Evolutionary conservation across 2,329 filamentous ascomycete genomes (phyloP), one percentile per base, ranked within the genome.

Genomic region (Colletotrichum magnum): DNA sequence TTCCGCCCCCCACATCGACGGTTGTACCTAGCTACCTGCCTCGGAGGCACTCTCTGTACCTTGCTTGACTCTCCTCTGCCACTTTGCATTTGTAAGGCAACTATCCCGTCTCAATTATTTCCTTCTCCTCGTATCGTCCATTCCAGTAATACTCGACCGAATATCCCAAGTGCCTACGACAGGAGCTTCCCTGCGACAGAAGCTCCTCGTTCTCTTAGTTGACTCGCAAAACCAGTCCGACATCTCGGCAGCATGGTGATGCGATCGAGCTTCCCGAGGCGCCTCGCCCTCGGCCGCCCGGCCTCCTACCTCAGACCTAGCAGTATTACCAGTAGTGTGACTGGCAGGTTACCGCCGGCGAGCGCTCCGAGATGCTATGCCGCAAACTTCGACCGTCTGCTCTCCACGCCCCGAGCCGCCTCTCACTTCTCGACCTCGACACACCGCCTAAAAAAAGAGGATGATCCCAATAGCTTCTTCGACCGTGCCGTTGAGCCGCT

Each of bases 401-500:
- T 77, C 63, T 77, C 77, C 57, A 66, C 73, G 52, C 63, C 75
- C 52, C 75, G 75, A 51, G 74, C 74, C 51, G 75, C 41, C 41
- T 78, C 79, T 5, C 70, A 74, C 21, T 83, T 83, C 72, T 82
- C 81, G 26, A 83, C 81, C 21, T 76, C 77, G 32, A 72, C 75
- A 62, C 72, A 73, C 51, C 69, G 73, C 43, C 68, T 80, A 36
- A 72, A 74, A 48, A 72, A 74, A 47, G 83, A 81, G 58, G 79
- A 82, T 50, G 80, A 79, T 56, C 79, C 81, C 76, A 80, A 66
- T 48, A 82, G 83, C 21, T 88, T 88, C 72, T 87, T 89, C 68
- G 85, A 89, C 72, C 81, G 82, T 7, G 74, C 83, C 6, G 79
- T 83, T 24, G 84, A 87, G 71, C 83, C 86, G 0, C 79, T 89